Evolutionary conservation across 371 early-diverging fungal genomes (phyloP).

Genomic region (Saksenaea oblongispora): DNA sequence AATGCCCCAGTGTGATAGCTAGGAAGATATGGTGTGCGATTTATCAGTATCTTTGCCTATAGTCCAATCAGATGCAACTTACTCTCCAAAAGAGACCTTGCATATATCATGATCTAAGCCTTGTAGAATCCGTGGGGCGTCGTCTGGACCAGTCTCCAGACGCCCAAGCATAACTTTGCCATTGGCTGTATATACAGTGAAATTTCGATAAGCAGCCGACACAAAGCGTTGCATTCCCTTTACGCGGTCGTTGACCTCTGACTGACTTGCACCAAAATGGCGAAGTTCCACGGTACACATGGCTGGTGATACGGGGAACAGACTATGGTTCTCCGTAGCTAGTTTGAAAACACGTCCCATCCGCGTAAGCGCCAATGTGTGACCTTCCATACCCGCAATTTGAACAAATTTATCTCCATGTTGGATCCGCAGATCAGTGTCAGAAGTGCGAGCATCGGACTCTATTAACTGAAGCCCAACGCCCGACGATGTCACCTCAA

Average conservation of each 20-base stretch:
- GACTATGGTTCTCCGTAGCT: background rate
- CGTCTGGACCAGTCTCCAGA: background rate
- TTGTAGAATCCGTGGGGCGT: slow-evolving; percentile 5
- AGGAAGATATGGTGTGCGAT: background rate
- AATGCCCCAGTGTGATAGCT: slow-evolving; percentile 50
- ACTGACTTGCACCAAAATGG: slow-evolving; percentile 9
- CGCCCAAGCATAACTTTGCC: slow-evolving; percentile 18
- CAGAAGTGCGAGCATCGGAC: background rate
- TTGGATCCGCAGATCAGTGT: background rate
- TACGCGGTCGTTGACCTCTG: slow-evolving; percentile 7
- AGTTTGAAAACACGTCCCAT: slow-evolving; percentile 18
- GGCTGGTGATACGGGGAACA: slow-evolving; percentile 5
- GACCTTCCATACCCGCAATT: slow-evolving; percentile 12
- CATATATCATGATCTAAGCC: slow-evolving; percentile 18
- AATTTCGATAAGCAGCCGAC: slow-evolving; percentile 17
- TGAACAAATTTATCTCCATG: slow-evolving; percentile 12
- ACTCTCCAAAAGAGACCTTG: slow-evolving; percentile 37
- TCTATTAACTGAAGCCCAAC: background rate
- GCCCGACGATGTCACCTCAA: background rate
- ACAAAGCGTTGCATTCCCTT: slow-evolving; percentile 16
- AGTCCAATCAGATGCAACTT: background rate
- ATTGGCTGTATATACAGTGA: slow-evolving; percentile 24
- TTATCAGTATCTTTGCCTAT: background rate
- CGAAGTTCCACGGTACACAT: slow-evolving; percentile 8
- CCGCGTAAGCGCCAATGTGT: slow-evolving; percentile 20